phyloP scores from a whole-genome alignment of 2,329 filamentous ascomycete species.

The Cryphonectria japonica region DNA sequence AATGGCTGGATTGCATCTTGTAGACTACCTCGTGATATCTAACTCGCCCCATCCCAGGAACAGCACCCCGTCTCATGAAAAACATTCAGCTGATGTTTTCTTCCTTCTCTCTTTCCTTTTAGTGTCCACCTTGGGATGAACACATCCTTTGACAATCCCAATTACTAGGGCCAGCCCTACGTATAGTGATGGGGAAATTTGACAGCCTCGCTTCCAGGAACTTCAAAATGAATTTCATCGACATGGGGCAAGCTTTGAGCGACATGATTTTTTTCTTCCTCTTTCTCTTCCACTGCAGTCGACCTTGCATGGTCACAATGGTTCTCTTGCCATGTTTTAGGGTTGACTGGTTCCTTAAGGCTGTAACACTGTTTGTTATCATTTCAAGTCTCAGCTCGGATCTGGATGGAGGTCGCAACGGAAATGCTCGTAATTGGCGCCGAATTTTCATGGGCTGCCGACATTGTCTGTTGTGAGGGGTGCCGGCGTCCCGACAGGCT shows the following conservation, averaged over 20 bases:
- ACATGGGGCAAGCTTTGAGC: background rate
- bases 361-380: background rate
- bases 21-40: too few relatives aligned
- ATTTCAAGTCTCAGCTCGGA: background rate
- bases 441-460: background rate
- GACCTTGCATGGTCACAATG: background rate
- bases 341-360: background rate
- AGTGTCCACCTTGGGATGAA: constrained; percentile 1
- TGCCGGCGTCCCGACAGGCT: background rate
- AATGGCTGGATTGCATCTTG: background rate
- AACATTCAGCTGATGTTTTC: background rate
- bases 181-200: background rate
- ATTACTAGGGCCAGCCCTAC: background rate
- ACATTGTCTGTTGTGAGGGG: background rate
- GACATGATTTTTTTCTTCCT: background rate
- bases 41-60: background rate
- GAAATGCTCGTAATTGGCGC: background rate
- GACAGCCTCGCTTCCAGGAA: background rate
- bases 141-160: constrained; percentile 1
- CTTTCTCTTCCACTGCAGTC: background rate
- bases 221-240: background rate
- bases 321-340: background rate
- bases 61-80: background rate
- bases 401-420: background rate
- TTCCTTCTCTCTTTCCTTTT: background rate